Base-by-base conservation (phyloP, 1,284 basidiomycete species). In the Ceratobasidium theobromae region DNA sequence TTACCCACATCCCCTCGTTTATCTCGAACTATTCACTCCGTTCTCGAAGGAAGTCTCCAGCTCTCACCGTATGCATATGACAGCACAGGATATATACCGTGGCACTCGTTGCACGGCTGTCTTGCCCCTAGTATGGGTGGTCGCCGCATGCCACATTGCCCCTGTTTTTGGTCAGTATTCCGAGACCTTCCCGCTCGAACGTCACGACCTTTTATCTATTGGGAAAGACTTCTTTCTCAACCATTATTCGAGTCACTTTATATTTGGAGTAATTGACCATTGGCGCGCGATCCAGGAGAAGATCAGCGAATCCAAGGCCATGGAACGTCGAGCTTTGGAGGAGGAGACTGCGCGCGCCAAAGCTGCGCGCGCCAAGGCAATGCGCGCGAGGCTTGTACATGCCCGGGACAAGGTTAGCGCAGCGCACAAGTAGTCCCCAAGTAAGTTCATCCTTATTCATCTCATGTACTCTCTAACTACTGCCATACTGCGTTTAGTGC, bases 231-330 rank as follows among this genome's bases (percentile, higher is more conserved):
- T 55, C 35, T 41, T 11, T 14, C 25, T 55, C 1, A 55, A 55
- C 23, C 53, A 55, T 27, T 55, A 55, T 40, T 40, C 33, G 12
- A 55, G 43, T 33, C 53, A 33, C 8, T 55, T 41, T 18, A 40
- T 55, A 21, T 55, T 38, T 41, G 21, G 35, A 40, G 23, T 55
- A 4, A 23, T 55, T 5, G 53, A 55, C 1, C 53, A 41, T 27
- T 55, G 53, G 53, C 53, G 53, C 35, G n/a, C n/a, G n/a, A n/a
- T n/a, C n/a, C n/a, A n/a, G n/a, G n/a, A n/a, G n/a, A n/a, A n/a
- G n/a, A n/a, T n/a, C n/a, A n/a, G n/a, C n/a, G n/a, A n/a, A n/a
- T n/a, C n/a, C n/a, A n/a, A n/a, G n/a, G n/a, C n/a, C n/a, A n/a
- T n/a, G n/a, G n/a, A n/a, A n/a, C n/a, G n/a, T n/a, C n/a, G n/a